These are phyloP conservation scores for Blastosporella zonata DNA, from an alignment of 1,284 basidiomycete genomes.

Conservation along the genomic window DNA sequence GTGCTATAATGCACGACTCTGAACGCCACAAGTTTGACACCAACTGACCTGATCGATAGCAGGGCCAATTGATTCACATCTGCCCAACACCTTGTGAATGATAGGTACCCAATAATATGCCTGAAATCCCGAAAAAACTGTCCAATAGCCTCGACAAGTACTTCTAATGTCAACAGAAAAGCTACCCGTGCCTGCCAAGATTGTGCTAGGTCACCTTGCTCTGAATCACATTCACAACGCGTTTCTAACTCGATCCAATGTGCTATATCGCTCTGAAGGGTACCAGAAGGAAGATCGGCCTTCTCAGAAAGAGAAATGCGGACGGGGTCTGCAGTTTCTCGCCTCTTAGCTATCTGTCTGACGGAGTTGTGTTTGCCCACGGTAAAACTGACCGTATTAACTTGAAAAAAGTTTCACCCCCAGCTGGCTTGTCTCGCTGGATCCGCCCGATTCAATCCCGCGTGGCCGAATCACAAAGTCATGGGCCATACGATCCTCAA, in stretches of 20 bases:
- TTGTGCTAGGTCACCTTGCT: constrained; percentile 13
- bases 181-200: constrained; percentile 13
- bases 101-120: too few relatives aligned
- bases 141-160: constrained; percentile 14
- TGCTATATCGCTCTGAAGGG: constrained; percentile 34
- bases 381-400: constrained; percentile 37
- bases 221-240: too few relatives aligned
- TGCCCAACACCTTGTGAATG: too few relatives aligned
- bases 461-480: constrained; percentile 30
- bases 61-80: too few relatives aligned
- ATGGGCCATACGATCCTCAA: constrained; percentile 34
- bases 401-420: constrained; percentile 35
- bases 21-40: too few relatives aligned
- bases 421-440: constrained; percentile 34
- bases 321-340: constrained; percentile 31
- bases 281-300: constrained; percentile 38
- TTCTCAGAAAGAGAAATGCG: constrained; percentile 33
- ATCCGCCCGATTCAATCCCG: constrained; percentile 19
- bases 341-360: too few relatives aligned
- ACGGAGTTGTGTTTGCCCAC: too few relatives aligned
- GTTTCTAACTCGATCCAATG: too few relatives aligned
- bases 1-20: too few relatives aligned
- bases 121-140: too few relatives aligned
- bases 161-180: constrained; percentile 7
- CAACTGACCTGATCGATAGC: too few relatives aligned